Base-by-base conservation (phyloP, 2,329 filamentous ascomycete genomes). In the Xylaria sp. region DNA sequence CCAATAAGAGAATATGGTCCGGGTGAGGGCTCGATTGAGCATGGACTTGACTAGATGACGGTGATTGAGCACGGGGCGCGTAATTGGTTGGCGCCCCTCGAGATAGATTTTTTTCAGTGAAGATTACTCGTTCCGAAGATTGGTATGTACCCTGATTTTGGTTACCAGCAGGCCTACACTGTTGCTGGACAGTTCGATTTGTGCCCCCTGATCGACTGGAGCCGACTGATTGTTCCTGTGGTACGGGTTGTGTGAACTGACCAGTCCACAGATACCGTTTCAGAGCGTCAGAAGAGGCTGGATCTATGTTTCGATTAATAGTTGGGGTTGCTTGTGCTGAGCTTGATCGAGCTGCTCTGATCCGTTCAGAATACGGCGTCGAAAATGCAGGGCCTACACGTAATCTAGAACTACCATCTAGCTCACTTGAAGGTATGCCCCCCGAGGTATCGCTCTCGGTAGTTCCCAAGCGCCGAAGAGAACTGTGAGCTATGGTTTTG, bases 341-440 rank as follows among this genome's bases (percentile, higher is more conserved):
- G 31, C 57, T 72, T 11, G 77, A 74, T 17, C 80, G 81, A 21
- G 82, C 84, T 55, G 85, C 86, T 60, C 81, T 82, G 61, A 89
- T 87, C 45, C 87, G 83, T 63, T 89, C 85, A 5, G 84, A 78
- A 68, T 87, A 89, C 0, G 87, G 85, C 0, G 88, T 89, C 4
- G 89, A 88, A 73, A 92, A 91, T 1, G 89, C 84, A 28, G 88
- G 88, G 3, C 84, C 89, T 68, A 88, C 84, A 31, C 82, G 79
- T 47, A 78, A 81, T 45, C 81, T 80, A 19, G 82, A 81, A 17
- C 81, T 83, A 23, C 84, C 84, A 66, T 92, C 87, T 47, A 93
- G 79, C 72, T 96, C 92, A 65, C 88, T 83, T 7, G 87, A 76
- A 63, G 92, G 91, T 31, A 91, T 83, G 23, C 83, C 84, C 54